phyloP scores from a whole-genome alignment of 202 grass and related monocot species.

The Setaria viridis region DNA sequence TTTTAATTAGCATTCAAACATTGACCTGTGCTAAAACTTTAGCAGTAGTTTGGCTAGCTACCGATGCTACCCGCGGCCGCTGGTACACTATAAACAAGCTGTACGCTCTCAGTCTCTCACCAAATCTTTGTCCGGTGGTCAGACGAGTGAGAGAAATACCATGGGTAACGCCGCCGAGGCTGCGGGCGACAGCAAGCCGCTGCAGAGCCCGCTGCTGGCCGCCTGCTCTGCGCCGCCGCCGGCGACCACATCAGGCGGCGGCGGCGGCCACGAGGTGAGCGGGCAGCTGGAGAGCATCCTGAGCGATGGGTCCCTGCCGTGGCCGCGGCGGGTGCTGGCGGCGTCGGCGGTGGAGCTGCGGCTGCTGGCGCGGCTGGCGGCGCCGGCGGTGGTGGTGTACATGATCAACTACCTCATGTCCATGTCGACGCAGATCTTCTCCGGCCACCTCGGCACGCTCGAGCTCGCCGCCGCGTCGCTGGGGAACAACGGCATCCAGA shows the following conservation, averaged over 20 bases:
- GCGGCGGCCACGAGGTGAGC: conserved; percentile 27
- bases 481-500: conserved; percentile 81
- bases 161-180: neutral
- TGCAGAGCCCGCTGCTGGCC: conserved; percentile 10
- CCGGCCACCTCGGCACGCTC: conserved; percentile 73
- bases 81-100: neutral
- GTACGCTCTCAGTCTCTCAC: neutral
- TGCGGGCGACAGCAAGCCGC: neutral
- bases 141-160: neutral
- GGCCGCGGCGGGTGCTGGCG: conserved; percentile 36
- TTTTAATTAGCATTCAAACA: too few relatives aligned
- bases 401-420: conserved; percentile 77
- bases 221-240: neutral
- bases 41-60: too few relatives aligned
- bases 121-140: neutral
- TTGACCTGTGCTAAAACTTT: too few relatives aligned
- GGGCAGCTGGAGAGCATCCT: conserved; percentile 66
- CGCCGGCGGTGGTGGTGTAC: conserved; percentile 60
- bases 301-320: conserved; percentile 44
- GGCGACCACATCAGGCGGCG: neutral
- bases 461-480: conserved; percentile 74
- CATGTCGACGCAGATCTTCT: conserved; percentile 84
- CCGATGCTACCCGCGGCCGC: too few relatives aligned
- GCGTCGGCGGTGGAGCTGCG: conserved; percentile 52
- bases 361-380: conserved; percentile 53